A percentile compares a stretch with the other conserved stretches of the same genome.
These are phyloP conservation scores for Apiotrichum porosum DNA, from an alignment of 1,284 basidiomycete genomes.

Conservation along the genomic window DNA sequence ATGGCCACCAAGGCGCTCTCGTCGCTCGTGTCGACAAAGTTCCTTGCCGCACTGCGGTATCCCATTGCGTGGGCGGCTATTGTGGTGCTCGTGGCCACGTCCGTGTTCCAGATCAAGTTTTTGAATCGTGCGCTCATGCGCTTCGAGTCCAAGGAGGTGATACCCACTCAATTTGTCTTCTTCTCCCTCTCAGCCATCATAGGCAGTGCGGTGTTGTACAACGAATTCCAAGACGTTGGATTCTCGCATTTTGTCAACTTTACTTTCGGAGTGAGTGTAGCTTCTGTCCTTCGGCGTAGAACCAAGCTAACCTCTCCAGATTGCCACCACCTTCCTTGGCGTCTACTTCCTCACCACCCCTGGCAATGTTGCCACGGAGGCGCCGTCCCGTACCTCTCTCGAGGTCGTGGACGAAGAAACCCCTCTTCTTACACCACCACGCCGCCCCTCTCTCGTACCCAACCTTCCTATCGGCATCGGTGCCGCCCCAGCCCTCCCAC, in stretches of 20 bases:
- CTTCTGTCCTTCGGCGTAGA: neutral
- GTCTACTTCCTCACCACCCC: conserved; percentile 59
- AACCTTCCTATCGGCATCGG: neutral
- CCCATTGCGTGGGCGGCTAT: conserved; percentile 75
- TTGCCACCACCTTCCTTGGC: conserved; percentile 49
- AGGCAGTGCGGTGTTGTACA: conserved; percentile 87
- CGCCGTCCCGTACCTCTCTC: neutral
- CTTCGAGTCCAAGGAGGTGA: conserved; percentile 83
- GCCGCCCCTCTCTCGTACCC: neutral
- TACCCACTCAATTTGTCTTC: conserved; percentile 90
- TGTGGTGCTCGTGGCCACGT: conserved; percentile 68
- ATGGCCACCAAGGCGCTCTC: conserved; percentile 81
- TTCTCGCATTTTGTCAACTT: conserved; percentile 69
- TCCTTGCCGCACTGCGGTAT: conserved; percentile 65
- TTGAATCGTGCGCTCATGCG: conserved; percentile 84
- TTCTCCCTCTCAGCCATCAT: conserved; percentile 67
- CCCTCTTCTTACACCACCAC: conserved; percentile 20
- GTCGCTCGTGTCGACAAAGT: conserved; percentile 67
- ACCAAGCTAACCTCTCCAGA: conserved; percentile 47
- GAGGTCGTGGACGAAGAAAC: conserved; percentile 17
- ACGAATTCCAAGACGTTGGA: conserved; percentile 76
- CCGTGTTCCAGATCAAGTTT: conserved; percentile 83
- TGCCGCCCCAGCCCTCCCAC: neutral
- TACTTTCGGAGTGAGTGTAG: conserved; percentile 40
- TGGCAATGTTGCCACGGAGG: neutral